phyloP scores from a whole-genome alignment of 1,284 basidiomycete species.

The Abortiporus biennis region DNA sequence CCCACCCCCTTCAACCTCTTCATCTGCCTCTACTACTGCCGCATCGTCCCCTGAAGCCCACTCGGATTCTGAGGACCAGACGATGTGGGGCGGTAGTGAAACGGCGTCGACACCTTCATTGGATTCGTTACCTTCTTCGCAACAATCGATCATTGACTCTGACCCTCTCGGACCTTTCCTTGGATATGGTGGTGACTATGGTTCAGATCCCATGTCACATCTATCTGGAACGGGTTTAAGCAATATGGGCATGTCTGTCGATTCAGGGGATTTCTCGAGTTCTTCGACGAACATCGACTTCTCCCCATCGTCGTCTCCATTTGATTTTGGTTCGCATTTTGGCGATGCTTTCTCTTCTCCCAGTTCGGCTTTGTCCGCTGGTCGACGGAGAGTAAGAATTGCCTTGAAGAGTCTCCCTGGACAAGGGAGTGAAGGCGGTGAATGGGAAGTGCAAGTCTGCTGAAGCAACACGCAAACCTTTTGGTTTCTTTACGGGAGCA shows the following conservation, averaged over 20 bases:
- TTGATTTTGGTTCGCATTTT: slow-evolving; percentile 19
- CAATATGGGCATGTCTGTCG: slow-evolving; percentile 26
- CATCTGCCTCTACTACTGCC: slow-evolving; percentile 30
- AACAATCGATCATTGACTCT: slow-evolving; percentile 9
- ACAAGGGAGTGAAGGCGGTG: slow-evolving; percentile 55
- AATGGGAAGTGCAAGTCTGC: slow-evolving; percentile 69
- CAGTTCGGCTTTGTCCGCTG: slow-evolving; percentile 12
- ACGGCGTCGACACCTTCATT: slow-evolving; percentile 19
- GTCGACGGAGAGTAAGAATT: slow-evolving; percentile 47
- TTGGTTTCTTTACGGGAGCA: background rate
- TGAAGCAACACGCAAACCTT: too few species aligned
- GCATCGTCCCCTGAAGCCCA: slow-evolving; percentile 24
- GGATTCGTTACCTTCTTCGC: slow-evolving; percentile 5
- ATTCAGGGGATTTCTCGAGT: slow-evolving; percentile 31
- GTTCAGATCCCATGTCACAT: slow-evolving; percentile 4
- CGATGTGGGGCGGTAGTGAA: slow-evolving; percentile 23
- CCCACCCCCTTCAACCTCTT: slow-evolving; percentile 35
- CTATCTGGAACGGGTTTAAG: too few species aligned
- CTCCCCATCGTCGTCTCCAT: slow-evolving; percentile 17
- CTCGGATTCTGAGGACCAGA: slow-evolving; percentile 24
- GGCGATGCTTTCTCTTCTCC: slow-evolving; percentile 18
- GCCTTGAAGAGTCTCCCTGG: slow-evolving; percentile 58
- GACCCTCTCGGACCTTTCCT: slow-evolving; percentile 47
- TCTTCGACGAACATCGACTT: too few species aligned
- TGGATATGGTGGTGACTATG: slow-evolving; percentile 32